These are phyloP conservation scores for Neocucurbitaria cava DNA, from an alignment of 2,329 filamentous ascomycete species.

Conservation along the genomic window DNA sequence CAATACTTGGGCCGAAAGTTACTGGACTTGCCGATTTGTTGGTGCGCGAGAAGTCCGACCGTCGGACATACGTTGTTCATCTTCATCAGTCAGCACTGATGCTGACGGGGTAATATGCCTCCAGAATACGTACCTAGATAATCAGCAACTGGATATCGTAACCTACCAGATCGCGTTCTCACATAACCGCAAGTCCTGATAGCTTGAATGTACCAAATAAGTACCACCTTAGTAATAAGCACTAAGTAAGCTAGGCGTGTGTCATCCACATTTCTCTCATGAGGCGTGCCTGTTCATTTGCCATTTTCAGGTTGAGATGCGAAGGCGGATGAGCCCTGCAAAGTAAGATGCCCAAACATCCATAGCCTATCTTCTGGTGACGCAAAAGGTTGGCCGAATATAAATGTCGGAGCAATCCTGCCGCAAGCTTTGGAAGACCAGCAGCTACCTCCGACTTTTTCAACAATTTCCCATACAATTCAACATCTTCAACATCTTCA, in stretches of 20 bases:
- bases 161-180: neutral
- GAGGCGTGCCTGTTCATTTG: neutral
- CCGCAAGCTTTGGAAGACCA: neutral
- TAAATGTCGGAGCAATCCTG: neutral
- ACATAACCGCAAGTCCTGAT: neutral
- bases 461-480: no score
- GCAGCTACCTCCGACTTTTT: neutral
- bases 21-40: neutral
- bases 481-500: neutral
- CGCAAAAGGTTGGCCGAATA: neutral
- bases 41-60: neutral
- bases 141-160: neutral
- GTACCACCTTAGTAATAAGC: neutral
- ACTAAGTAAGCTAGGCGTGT: constrained; percentile 1
- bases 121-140: neutral
- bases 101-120: neutral
- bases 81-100: neutral
- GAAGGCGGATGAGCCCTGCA: neutral
- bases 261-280: neutral
- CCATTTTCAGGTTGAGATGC: neutral
- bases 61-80: neutral
- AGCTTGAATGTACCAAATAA: neutral
- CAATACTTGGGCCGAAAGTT: neutral
- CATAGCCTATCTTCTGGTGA: neutral
- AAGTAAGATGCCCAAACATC: neutral